These are phyloP conservation scores for Nakazawaea holstii DNA, from an alignment of 805 yeast genomes.

Conservation along the genomic window DNA sequence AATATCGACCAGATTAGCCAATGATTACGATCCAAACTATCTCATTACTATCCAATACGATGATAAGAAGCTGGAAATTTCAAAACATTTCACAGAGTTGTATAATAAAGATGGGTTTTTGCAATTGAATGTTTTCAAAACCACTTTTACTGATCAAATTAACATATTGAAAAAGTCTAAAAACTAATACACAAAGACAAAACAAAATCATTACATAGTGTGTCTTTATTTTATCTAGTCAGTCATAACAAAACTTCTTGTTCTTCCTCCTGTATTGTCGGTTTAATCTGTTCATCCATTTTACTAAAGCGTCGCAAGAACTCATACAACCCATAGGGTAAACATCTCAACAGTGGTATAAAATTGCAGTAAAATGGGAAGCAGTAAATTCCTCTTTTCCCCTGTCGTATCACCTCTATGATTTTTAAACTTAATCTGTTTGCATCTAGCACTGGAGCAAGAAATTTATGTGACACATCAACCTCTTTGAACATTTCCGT, in stretches of 20 bases:
- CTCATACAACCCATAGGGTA: slow-evolving; percentile 36
- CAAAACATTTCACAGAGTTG: slow-evolving; percentile 33
- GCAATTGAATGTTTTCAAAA: slow-evolving; percentile 28
- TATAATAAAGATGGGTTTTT: slow-evolving; percentile 43
- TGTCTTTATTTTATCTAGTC: no score
- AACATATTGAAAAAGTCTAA: slow-evolving; percentile 18
- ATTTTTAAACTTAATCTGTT: slow-evolving; percentile 30
- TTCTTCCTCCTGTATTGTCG: neutral
- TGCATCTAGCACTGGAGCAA: slow-evolving; percentile 44
- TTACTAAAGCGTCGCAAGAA: slow-evolving; percentile 21
- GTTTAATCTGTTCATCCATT: slow-evolving; percentile 21
- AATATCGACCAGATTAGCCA: slow-evolving; percentile 32
- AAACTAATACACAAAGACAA: slow-evolving; percentile 8
- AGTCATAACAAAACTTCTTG: neutral
- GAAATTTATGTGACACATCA: slow-evolving; percentile 30
- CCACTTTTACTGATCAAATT: slow-evolving; percentile 18
- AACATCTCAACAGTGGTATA: slow-evolving; percentile 33
- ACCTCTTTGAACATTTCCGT: slow-evolving; percentile 46
- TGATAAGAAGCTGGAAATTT: slow-evolving; percentile 14
- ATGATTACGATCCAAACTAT: slow-evolving; percentile 41
- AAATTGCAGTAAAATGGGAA: slow-evolving; percentile 43
- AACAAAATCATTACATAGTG: no score
- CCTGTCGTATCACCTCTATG: slow-evolving; percentile 26
- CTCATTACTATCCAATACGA: slow-evolving; percentile 27
- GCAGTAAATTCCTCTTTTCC: slow-evolving; percentile 36